Conservation (phyloP, 306 rosid genomes). For the Dryas alaskensis region DNA sequence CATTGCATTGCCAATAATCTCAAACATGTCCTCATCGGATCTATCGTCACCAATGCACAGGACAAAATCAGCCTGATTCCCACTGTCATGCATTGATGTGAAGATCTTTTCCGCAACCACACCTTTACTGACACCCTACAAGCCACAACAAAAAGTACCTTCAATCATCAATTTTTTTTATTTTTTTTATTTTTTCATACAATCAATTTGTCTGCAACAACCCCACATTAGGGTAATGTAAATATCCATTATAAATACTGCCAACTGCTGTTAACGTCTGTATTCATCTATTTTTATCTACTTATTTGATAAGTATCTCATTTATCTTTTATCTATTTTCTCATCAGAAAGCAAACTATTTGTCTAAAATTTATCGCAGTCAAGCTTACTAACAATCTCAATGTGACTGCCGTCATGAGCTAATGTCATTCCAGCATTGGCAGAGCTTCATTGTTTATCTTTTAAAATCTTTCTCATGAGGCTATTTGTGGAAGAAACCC, state of each 20-base stretch:
- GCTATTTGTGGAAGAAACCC: not conserved
- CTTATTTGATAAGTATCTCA: too few species aligned
- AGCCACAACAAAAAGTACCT: constrained; percentile 11
- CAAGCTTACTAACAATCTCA: not conserved
- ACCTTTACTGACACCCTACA: constrained; percentile 69
- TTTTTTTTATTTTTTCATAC: not conserved
- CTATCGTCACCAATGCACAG: constrained; percentile 66
- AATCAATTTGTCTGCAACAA: not conserved
- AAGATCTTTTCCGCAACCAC: constrained; percentile 58
- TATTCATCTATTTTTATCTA: too few species aligned
- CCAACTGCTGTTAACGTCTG: too few species aligned
- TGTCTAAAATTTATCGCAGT: not conserved
- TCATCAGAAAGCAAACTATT: not conserved
- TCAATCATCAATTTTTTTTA: not conserved
- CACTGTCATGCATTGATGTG: constrained; percentile 40
- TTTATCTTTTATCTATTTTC: not conserved
- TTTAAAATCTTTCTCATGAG: not conserved
- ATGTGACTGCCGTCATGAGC: not conserved
- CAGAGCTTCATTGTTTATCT: not conserved
- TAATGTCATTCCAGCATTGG: not conserved
- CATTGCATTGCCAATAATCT: constrained; percentile 47
- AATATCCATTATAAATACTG: not conserved
- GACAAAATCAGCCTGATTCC: constrained; percentile 56
- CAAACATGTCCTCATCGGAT: constrained; percentile 75
- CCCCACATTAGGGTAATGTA: not conserved